Evolutionary conservation across 495 filamentous ascomycete species (phyloP), one percentile per base, ranked within the genome.

Genomic region (Penicillium desertorum): DNA sequence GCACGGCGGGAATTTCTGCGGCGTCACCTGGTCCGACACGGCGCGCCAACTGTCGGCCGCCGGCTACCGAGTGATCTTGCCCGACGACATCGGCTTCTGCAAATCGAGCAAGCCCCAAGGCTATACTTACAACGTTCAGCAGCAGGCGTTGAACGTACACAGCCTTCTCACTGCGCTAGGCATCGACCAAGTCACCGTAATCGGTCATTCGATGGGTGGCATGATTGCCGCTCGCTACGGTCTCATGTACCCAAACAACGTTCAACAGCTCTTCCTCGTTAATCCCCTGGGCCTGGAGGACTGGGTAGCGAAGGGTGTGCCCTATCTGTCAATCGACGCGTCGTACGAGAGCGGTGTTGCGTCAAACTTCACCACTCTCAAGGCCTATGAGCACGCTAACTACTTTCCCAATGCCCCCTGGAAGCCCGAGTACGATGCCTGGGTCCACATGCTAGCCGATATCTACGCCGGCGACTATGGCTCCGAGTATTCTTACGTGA

Each of bases 51-150:
- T 62, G 4, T 54, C 59, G 2, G 59, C 59, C 16, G 48, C 44
- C 2, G 59, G 59, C 37, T 62, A 62, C 32, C 55, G 59, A 48
- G 59, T 62, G 36, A 62, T 62, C 22, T 10, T 62, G 29, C 59
- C 59, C 29, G 59, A 62, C 14, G 59, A 62, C 45, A 62, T 62
- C 36, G 59, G 59, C 27, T 62, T 62, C 17, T 62, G 59, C 59
- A 62, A 62, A 17, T 62, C 59, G 23, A 62, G 59, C 49, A 62
- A 62, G 17, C 59, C 59, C n/a, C 59, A 58, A 42, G 59, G 59
- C 17, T 62, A 62, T 29, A 45, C 59, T 22, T 62, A 62, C 44
- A 62, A 62, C 22, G 45, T 58, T 1, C 43, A 62, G 2, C 59
- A 62, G 37, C 59, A 62, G 22, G 59, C 59, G 1, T 22, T 36